Percentiles rank a stretch among this genome's conserved stretches.
Evolutionary conservation across 2,329 filamentous ascomycete genomes (phyloP).

Genomic region (Alternaria ventricosa): DNA sequence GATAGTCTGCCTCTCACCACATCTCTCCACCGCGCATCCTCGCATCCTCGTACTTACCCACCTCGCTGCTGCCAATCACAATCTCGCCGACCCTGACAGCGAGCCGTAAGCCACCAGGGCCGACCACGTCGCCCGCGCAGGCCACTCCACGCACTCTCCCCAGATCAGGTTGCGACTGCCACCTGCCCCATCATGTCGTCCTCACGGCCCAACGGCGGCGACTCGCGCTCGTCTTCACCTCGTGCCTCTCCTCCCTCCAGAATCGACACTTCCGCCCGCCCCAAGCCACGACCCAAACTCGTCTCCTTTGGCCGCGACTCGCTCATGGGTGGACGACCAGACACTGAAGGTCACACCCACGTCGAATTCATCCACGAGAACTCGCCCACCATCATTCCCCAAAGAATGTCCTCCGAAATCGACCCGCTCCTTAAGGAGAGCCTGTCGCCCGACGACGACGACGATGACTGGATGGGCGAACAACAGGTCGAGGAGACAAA

Average conservation of each 20-base stretch:
- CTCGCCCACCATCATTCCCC: conserved; percentile 42
- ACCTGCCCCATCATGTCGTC: conserved; percentile 14
- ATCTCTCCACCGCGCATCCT: conserved; percentile 8
- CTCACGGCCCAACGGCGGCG: conserved; percentile 6
- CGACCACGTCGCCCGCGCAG: conserved; percentile 23
- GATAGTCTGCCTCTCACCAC: conserved; percentile 14
- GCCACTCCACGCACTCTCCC: conserved; percentile 13
- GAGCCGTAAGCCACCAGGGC: conserved; percentile 5
- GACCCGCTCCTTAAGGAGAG: conserved; percentile 43
- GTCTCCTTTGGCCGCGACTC: conserved; percentile 46
- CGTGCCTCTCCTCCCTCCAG: conserved; percentile 22
- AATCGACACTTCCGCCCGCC: conserved; percentile 25
- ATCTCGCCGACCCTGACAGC: conserved; percentile 8
- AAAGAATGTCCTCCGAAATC: conserved; percentile 39
- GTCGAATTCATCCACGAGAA: conserved; percentile 43
- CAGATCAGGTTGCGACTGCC: conserved; percentile 7
- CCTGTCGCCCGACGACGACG: conserved; percentile 38
- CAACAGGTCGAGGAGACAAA: conserved; percentile 69
- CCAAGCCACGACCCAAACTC: conserved; percentile 38
- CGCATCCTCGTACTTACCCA: background rate
- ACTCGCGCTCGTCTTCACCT: conserved; percentile 21
- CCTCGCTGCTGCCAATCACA: conserved; percentile 24
- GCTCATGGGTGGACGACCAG: conserved; percentile 23
- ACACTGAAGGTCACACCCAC: conserved; percentile 21
- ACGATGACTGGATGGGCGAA: conserved; percentile 51